These are phyloP conservation scores for Exobasidium rhododendri DNA, from an alignment of 1,284 basidiomycete genomes.

Conservation along the genomic window DNA sequence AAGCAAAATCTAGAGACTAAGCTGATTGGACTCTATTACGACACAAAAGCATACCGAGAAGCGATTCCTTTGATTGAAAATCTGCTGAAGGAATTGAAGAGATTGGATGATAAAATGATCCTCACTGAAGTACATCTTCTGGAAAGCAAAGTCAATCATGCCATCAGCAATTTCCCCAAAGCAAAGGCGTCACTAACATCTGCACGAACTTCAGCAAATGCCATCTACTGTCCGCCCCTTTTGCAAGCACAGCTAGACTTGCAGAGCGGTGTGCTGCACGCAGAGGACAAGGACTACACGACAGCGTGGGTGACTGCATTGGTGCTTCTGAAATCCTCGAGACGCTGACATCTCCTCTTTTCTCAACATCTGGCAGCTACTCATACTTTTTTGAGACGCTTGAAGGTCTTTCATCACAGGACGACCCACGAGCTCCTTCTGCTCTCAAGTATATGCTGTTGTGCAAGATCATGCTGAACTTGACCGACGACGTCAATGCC, in stretches of 20 bases:
- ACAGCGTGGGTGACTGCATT: slow-evolving; percentile 62
- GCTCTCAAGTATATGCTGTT: slow-evolving; percentile 96
- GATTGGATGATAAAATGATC: slow-evolving; percentile 95
- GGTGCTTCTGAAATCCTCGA: slow-evolving; percentile 13
- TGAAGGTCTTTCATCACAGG: slow-evolving; percentile 67
- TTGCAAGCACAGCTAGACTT: slow-evolving; percentile 90
- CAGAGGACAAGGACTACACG: slow-evolving; percentile 96
- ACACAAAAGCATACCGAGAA: slow-evolving; percentile 71
- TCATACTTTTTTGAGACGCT: slow-evolving; percentile 98
- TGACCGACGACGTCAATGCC: slow-evolving; percentile 85
- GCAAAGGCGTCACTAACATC: slow-evolving; percentile 94
- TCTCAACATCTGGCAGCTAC: slow-evolving; percentile 58
- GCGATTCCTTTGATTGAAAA: slow-evolving; percentile 79
- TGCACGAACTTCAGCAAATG: slow-evolving; percentile 88
- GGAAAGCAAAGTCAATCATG: slow-evolving; percentile 85
- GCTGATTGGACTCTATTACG: slow-evolving; percentile 77
- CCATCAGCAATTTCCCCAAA: slow-evolving; percentile 85
- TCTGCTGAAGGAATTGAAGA: slow-evolving; percentile 83
- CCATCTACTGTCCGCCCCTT: slow-evolving; percentile 92
- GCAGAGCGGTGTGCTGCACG: slow-evolving; percentile 85
- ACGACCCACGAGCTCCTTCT: slow-evolving; percentile 65
- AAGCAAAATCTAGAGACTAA: slow-evolving; percentile 91
- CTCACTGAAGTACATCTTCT: slow-evolving; percentile 93
- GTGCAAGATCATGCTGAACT: slow-evolving; percentile 95
- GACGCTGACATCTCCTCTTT: slow-evolving; percentile 12